Percentiles rank a stretch among this genome's conserved stretches.
Conservation (phyloP, 2,329 filamentous ascomycete genomes). For the Calonectria honghensis region DNA sequence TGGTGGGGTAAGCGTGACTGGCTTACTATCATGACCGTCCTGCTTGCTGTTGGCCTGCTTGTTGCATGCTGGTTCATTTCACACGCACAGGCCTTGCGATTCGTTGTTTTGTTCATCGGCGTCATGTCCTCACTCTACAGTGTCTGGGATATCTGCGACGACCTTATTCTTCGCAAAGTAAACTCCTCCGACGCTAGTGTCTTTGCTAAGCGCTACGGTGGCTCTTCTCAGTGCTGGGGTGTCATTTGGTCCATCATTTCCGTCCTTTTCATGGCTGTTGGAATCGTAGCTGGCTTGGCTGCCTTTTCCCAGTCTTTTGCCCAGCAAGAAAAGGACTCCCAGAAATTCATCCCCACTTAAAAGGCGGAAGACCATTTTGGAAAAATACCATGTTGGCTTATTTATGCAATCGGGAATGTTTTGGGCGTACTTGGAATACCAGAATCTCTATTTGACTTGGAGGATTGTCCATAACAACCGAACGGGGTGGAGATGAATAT, state of each 20-base stretch:
- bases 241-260: conserved; percentile 86
- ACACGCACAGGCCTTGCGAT: conserved; percentile 83
- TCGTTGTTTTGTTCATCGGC: conserved; percentile 86
- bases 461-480: conserved; percentile 28
- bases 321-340: conserved; percentile 81
- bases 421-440: conserved; percentile 27
- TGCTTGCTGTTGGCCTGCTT: conserved; percentile 81
- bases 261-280: conserved; percentile 81
- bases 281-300: conserved; percentile 85
- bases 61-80: conserved; percentile 87
- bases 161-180: conserved; percentile 86
- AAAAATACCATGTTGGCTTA: conserved; percentile 4
- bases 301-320: conserved; percentile 83
- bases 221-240: conserved; percentile 88
- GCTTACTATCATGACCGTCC: conserved; percentile 83
- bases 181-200: conserved; percentile 87
- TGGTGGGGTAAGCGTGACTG: conserved; percentile 89
- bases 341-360: conserved; percentile 76
- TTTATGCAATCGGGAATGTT: conserved; percentile 29
- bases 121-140: conserved; percentile 89
- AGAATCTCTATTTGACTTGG: conserved; percentile 19
- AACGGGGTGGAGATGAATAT: conserved; percentile 31
- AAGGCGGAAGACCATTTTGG: background rate
- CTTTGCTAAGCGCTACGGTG: conserved; percentile 85
- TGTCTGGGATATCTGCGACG: conserved; percentile 91